phyloP scores from a whole-genome alignment of 371 early-diverging fungal genomes.

The Syncephalastrum racemosum region DNA sequence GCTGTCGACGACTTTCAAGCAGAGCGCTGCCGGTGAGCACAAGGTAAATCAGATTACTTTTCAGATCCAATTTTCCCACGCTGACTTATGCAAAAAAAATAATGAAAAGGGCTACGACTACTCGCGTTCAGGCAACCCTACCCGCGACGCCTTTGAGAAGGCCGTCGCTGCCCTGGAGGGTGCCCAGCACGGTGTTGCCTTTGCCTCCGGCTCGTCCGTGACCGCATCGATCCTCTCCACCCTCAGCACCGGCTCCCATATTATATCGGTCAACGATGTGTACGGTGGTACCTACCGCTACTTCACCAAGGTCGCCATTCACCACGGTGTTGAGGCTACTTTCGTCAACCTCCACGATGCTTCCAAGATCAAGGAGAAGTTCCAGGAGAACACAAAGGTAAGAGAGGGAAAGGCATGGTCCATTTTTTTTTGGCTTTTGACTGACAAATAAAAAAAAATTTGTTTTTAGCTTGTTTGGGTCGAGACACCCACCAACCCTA shows the following conservation, averaged over 20 bases:
- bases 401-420: slow-evolving; percentile 11
- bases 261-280: slow-evolving; percentile 93
- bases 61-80: slow-evolving; percentile 8
- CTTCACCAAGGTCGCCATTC: slow-evolving; percentile 90
- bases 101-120: slow-evolving; percentile 84
- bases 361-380: slow-evolving; percentile 59
- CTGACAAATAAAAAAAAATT: background rate
- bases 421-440: background rate
- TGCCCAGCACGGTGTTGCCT: slow-evolving; percentile 91
- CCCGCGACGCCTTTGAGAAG: slow-evolving; percentile 84
- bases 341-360: slow-evolving; percentile 90
- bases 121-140: slow-evolving; percentile 96
- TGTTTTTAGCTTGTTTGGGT: slow-evolving; percentile 77
- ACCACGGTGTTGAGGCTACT: slow-evolving; percentile 69
- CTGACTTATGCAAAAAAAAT: slow-evolving; percentile 2
- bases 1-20: slow-evolving; percentile 95
- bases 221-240: slow-evolving; percentile 87
- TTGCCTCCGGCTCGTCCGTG: slow-evolving; percentile 91
- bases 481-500: slow-evolving; percentile 97
- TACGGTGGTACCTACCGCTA: slow-evolving; percentile 98
- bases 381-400: slow-evolving; percentile 75
- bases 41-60: slow-evolving; percentile 60
- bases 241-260: slow-evolving; percentile 76
- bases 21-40: slow-evolving; percentile 88
- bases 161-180: slow-evolving; percentile 92